Conservation (phyloP, 139 green algal species). For the Chlorella sp. region DNA sequence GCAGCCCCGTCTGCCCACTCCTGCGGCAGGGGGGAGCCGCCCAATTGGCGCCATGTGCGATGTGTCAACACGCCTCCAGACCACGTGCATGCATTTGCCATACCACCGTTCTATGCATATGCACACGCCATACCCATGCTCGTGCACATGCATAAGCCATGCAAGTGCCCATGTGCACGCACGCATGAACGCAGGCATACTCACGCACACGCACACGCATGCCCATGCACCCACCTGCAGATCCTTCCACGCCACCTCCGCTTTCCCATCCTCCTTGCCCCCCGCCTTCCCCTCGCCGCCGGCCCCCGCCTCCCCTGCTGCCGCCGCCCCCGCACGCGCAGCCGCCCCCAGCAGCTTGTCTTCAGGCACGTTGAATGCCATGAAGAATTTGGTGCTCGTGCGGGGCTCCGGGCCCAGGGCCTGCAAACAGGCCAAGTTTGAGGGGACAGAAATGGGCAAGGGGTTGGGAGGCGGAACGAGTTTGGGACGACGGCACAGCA, state of each 20-base stretch:
- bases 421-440: neutral
- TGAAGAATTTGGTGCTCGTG: slow-evolving; percentile 22
- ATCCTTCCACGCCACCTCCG: neutral
- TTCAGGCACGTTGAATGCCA: slow-evolving; percentile 24
- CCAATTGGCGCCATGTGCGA: too few relatives aligned
- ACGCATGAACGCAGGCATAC: too few relatives aligned
- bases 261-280: neutral
- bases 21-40: too few relatives aligned
- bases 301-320: neutral
- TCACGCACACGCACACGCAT: too few relatives aligned
- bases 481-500: too few relatives aligned
- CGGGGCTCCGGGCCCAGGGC: neutral
- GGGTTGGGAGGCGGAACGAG: neutral
- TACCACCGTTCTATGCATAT: too few relatives aligned
- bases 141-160: too few relatives aligned
- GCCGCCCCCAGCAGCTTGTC: neutral
- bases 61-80: too few relatives aligned
- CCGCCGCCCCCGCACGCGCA: neutral
- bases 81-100: too few relatives aligned
- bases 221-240: neutral
- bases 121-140: too few relatives aligned
- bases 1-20: neutral
- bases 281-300: too few relatives aligned
- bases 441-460: neutral
- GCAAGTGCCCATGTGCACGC: too few relatives aligned